These are phyloP conservation scores for Neurospora sp. DNA, from an alignment of 495 filamentous ascomycete species.

Conservation along the genomic window DNA sequence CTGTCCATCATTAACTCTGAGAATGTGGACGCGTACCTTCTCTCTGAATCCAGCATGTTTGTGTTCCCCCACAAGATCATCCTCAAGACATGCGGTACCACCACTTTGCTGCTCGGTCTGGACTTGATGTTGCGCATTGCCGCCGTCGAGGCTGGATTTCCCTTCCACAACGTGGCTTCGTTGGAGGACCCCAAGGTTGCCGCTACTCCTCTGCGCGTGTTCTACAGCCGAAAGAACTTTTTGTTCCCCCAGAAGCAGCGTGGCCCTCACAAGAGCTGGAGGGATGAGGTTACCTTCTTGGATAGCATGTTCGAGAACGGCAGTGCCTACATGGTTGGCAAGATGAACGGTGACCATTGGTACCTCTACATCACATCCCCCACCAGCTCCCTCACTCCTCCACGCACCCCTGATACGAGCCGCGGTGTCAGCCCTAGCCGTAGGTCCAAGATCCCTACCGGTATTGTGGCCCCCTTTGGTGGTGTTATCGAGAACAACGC, in stretches of 20 bases:
- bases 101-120: conserved; percentile 81
- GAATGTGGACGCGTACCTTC: conserved; percentile 90
- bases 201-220: conserved; percentile 87
- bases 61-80: conserved; percentile 99
- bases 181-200: conserved; percentile 52
- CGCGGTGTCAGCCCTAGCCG: conserved; percentile 18
- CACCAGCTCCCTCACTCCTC: conserved; percentile 68
- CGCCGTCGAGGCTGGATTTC: conserved; percentile 76
- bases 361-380: conserved; percentile 94
- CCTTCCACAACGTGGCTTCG: conserved; percentile 42
- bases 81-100: conserved; percentile 97
- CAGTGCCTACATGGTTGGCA: conserved; percentile 98
- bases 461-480: conserved; percentile 51
- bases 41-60: conserved; percentile 99
- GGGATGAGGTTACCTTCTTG: conserved; percentile 83
- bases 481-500: conserved; percentile 30
- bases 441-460: conserved; percentile 46
- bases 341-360: conserved; percentile 99
- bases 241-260: conserved; percentile 91
- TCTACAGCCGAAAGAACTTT: conserved; percentile 99
- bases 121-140: conserved; percentile 87
- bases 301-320: conserved; percentile 85
- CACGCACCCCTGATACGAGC: conserved; percentile 52
- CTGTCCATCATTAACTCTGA: conserved; percentile 92
- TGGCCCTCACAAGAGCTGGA: conserved; percentile 95